These are phyloP conservation scores for Inga oerstediana DNA, from an alignment of 306 rosid genomes.

Conservation along the genomic window DNA sequence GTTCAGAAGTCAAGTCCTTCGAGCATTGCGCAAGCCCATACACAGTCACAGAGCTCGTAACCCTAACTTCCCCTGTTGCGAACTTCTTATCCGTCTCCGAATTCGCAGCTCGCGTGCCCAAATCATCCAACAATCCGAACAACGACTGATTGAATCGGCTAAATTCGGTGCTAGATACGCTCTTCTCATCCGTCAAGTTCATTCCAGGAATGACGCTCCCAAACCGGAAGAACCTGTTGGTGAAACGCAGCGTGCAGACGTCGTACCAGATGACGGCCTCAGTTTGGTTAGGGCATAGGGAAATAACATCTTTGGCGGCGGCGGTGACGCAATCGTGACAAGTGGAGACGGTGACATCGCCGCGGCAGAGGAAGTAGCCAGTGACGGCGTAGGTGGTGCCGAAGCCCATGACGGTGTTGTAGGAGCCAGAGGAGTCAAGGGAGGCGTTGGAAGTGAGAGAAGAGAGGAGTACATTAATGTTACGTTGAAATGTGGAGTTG, in stretches of 20 bases:
- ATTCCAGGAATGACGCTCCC: conserved; percentile 6
- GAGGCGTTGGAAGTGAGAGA: conserved; percentile 19
- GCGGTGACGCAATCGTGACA: conserved; percentile 44
- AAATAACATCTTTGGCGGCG: conserved; percentile 29
- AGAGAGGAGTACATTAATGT: neutral
- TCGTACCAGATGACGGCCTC: conserved; percentile 53
- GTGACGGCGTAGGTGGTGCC: conserved; percentile 27
- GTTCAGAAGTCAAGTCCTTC: neutral
- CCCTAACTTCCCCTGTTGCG: conserved; percentile 7
- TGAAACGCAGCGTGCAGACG: conserved; percentile 45
- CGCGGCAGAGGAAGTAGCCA: conserved; percentile 60
- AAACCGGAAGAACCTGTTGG: conserved; percentile 27
- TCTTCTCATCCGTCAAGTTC: neutral
- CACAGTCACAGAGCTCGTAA: conserved; percentile 1
- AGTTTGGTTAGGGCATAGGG: conserved; percentile 42
- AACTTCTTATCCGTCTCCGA: conserved; percentile 32
- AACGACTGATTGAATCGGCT: conserved; percentile 16
- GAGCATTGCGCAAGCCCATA: conserved; percentile 39
- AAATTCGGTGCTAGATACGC: conserved; percentile 28
- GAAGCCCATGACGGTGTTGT: neutral
- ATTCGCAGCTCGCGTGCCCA: conserved; percentile 24
- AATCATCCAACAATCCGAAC: conserved; percentile 11
- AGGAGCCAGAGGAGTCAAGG: neutral
- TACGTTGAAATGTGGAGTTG: conserved; percentile 13
- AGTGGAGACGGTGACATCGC: conserved; percentile 33